phyloP scores from a whole-genome alignment of 2,329 filamentous ascomycete species.

The Cercospora beticola region DNA sequence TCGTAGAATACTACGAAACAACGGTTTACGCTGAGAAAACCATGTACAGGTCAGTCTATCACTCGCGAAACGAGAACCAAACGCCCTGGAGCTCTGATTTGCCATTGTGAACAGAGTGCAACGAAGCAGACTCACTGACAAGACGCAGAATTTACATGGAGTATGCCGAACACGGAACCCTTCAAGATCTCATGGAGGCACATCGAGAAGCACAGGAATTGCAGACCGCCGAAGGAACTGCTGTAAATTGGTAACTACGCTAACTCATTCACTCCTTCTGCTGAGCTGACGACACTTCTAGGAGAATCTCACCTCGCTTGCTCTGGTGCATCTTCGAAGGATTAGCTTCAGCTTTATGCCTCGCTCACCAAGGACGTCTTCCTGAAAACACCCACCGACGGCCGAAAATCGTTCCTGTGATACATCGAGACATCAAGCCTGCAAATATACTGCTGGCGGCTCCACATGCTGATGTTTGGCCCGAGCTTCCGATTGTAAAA shows the following conservation, averaged over 20 bases:
- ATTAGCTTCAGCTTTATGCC: slow-evolving; percentile 8
- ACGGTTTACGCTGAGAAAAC: background rate
- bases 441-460: slow-evolving; percentile 12
- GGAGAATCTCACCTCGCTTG: background rate
- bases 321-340: slow-evolving; percentile 17
- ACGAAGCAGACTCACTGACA: background rate
- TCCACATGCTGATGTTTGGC: slow-evolving; percentile 1
- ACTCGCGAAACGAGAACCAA: background rate
- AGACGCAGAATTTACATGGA: slow-evolving; percentile 2
- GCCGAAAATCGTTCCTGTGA: background rate
- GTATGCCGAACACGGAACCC: background rate
- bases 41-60: slow-evolving; percentile 1
- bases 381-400: background rate
- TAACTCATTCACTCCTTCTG: background rate
- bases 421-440: slow-evolving; percentile 18
- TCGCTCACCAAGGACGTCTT: slow-evolving; percentile 4
- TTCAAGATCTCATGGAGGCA: background rate
- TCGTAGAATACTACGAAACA: background rate
- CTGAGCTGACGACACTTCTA: background rate
- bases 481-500: slow-evolving; percentile 3
- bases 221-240: background rate
- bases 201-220: background rate
- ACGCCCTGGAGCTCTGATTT: background rate
- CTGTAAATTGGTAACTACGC: background rate
- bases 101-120: background rate